A percentile compares a stretch with the other conserved stretches of the same genome.
These are phyloP conservation scores for Raddia guianensis DNA, from an alignment of 176 grass and related monocot genomes.

Conservation along the genomic window DNA sequence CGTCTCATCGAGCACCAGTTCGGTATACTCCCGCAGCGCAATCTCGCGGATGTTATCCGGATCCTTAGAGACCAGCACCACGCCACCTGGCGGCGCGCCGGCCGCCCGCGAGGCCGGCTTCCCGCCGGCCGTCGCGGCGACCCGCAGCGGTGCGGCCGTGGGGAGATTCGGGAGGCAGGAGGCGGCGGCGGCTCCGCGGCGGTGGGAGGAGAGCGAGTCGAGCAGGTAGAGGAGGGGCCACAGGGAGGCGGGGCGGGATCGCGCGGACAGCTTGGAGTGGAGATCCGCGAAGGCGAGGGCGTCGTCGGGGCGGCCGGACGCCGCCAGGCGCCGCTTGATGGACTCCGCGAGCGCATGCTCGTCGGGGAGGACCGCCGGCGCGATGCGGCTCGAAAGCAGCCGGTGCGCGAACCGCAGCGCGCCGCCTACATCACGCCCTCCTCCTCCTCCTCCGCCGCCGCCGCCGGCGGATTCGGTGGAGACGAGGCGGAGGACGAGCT, in stretches of 20 bases:
- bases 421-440: slow-evolving; percentile 36
- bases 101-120: slow-evolving; percentile 35
- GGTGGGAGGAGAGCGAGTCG: slow-evolving; percentile 77
- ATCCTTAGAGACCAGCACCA: slow-evolving; percentile 81
- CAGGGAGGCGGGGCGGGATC: slow-evolving; percentile 61
- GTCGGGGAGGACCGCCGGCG: slow-evolving; percentile 64
- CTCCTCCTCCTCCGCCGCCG: not conserved
- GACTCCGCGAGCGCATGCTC: slow-evolving; percentile 87
- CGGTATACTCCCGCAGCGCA: slow-evolving; percentile 85
- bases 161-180: slow-evolving; percentile 43
- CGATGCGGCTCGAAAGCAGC: slow-evolving; percentile 83
- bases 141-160: slow-evolving; percentile 29
- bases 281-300: slow-evolving; percentile 89
- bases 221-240: slow-evolving; percentile 94
- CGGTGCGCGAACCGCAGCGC: slow-evolving; percentile 76
- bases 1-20: slow-evolving; percentile 86
- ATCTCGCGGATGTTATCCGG: slow-evolving; percentile 89
- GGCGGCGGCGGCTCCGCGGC: slow-evolving; percentile 39
- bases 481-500: slow-evolving; percentile 76
- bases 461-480: slow-evolving; percentile 37
- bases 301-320: slow-evolving; percentile 64
- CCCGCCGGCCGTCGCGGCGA: not conserved
- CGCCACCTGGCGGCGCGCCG: slow-evolving; percentile 56
- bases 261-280: slow-evolving; percentile 82
- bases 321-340: slow-evolving; percentile 81